phyloP scores from a whole-genome alignment of 192 early-diverging fungal species.

The Backusella circina region DNA sequence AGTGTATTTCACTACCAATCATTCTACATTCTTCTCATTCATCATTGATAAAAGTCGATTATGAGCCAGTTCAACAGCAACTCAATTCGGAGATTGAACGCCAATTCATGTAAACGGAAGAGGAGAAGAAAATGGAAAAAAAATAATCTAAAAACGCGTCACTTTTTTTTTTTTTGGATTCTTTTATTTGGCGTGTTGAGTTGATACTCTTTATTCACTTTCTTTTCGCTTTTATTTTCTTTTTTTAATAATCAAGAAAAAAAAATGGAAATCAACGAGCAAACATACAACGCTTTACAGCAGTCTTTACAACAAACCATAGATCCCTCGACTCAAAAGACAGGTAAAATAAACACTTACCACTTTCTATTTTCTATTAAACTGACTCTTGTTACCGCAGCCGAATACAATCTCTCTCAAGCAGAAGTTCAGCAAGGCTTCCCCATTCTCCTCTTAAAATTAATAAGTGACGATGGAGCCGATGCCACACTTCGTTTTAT shows the following conservation, averaged over 20 bases:
- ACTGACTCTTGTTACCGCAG: conserved; percentile 35
- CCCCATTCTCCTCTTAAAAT: conserved; percentile 65
- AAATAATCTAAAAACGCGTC: not conserved
- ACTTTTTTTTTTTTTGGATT: not conserved
- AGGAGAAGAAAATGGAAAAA: not conserved
- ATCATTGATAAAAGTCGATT: too few relatives aligned
- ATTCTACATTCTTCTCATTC: too few relatives aligned
- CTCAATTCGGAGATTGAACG: not conserved
- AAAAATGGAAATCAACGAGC: conserved; percentile 10
- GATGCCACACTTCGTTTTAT: conserved; percentile 72
- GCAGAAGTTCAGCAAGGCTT: conserved; percentile 64
- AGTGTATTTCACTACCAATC: too few relatives aligned
- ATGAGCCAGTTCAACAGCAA: too few relatives aligned
- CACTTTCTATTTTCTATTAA: not conserved
- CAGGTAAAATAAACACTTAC: conserved; percentile 19
- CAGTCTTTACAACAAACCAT: conserved; percentile 45
- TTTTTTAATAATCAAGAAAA: not conserved
- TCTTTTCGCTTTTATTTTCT: too few relatives aligned
- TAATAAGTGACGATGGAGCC: conserved; percentile 60
- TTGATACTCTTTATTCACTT: not conserved
- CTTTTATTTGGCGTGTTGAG: not conserved
- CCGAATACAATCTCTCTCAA: conserved; percentile 49
- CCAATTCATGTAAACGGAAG: not conserved
- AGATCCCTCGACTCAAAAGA: conserved; percentile 38
- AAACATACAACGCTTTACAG: conserved; percentile 20